Evolutionary conservation across 306 rosid species (phyloP).

Genomic region (Trifolium repens): DNA sequence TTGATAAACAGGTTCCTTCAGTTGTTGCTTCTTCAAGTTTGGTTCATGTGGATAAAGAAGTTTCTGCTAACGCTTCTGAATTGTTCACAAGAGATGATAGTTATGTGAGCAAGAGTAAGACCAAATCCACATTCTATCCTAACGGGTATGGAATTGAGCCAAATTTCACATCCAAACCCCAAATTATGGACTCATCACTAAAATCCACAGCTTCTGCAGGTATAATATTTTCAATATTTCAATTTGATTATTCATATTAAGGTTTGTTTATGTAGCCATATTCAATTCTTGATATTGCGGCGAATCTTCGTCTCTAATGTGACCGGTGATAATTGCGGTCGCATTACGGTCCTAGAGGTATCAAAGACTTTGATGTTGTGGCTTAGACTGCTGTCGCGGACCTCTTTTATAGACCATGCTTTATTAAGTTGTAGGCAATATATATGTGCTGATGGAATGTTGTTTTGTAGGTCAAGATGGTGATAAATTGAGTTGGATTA

Average conservation of each 20-base stretch:
- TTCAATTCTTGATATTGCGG: background rate
- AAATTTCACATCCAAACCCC: too few species aligned
- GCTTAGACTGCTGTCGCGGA: background rate
- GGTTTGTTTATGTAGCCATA: background rate
- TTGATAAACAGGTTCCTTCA: conserved; percentile 36
- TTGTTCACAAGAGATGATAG: conserved; percentile 73
- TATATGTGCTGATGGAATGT: conserved; percentile 28
- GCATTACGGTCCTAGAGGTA: background rate
- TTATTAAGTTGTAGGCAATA: background rate
- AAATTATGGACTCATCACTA: too few species aligned
- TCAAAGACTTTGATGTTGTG: background rate
- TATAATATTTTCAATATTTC: conserved; percentile 24
- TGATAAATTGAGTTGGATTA: conserved; percentile 77
- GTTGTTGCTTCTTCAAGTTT: conserved; percentile 45
- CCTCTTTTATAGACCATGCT: background rate
- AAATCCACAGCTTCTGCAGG: conserved; percentile 51
- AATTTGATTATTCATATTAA: conserved; percentile 10
- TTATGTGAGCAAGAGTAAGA: too few species aligned
- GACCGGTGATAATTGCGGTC: background rate
- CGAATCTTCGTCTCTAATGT: background rate
- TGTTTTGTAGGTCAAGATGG: conserved; percentile 71
- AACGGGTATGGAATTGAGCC: too few species aligned
- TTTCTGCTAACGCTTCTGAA: conserved; percentile 37
- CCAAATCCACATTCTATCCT: too few species aligned
- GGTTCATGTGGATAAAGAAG: conserved; percentile 46